Conservation (phyloP, 805 yeast genomes). For the Starmerella etchellsii region DNA sequence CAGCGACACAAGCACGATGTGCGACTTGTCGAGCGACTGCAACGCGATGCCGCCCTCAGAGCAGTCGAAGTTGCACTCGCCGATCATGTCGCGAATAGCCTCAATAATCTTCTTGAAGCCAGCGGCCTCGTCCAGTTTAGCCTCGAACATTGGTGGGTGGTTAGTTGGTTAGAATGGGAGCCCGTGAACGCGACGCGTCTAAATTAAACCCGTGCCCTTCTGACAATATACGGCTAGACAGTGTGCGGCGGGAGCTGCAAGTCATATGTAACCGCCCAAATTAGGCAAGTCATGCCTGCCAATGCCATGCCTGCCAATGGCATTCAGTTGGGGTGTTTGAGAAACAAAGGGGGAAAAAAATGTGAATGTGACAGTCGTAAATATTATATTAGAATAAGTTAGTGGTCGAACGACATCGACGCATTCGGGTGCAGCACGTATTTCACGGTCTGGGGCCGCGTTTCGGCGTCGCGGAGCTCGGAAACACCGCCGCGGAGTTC, state of each 20-base stretch:
- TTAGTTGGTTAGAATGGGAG: too few species aligned
- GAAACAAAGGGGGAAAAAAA: too few species aligned
- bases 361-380: too few species aligned
- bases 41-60: slow-evolving; percentile 89
- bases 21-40: slow-evolving; percentile 95
- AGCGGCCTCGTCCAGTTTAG: slow-evolving; percentile 86
- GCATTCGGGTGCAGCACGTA: slow-evolving; percentile 29
- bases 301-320: too few species aligned
- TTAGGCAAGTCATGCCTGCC: too few species aligned
- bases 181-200: too few species aligned
- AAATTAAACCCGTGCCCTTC: too few species aligned
- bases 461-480: slow-evolving; percentile 26
- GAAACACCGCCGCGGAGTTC: slow-evolving; percentile 38
- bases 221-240: too few species aligned
- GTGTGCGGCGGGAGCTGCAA: too few species aligned
- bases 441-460: slow-evolving; percentile 19
- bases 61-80: slow-evolving; percentile 92
- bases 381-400: too few species aligned
- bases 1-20: slow-evolving; percentile 81
- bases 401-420: slow-evolving; percentile 8
- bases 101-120: slow-evolving; percentile 87
- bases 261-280: too few species aligned
- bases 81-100: slow-evolving; percentile 87
- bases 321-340: too few species aligned
- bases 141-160: slow-evolving; percentile 65